phyloP scores from a whole-genome alignment of 2,329 filamentous ascomycete species.

The Diplodia seriata region DNA sequence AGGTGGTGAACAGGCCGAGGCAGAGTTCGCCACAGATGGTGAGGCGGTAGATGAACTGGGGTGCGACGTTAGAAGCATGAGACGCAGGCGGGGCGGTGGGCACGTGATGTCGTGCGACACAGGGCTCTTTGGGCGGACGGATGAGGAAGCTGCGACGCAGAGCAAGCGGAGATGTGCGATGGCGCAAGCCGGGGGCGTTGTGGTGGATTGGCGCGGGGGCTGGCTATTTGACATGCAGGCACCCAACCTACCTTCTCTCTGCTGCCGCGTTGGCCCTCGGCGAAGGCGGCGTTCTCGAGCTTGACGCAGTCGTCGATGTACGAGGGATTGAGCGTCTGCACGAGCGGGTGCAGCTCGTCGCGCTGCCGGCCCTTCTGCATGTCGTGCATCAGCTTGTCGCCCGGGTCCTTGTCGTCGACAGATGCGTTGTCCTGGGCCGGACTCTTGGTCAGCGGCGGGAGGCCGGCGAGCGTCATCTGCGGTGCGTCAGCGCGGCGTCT shows the following conservation, averaged over 20 bases:
- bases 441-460: conserved; percentile 48
- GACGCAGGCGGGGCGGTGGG: neutral
- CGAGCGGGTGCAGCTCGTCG: conserved; percentile 73
- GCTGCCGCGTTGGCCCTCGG: conserved; percentile 63
- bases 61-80: conserved; percentile 15
- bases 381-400: conserved; percentile 35
- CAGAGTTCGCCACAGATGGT: conserved; percentile 76
- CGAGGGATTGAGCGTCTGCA: conserved; percentile 72
- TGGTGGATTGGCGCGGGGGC: conserved; percentile 3
- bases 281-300: conserved; percentile 66
- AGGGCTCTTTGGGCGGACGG: neutral
- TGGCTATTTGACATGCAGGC: conserved; percentile 30
- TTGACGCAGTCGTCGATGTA: conserved; percentile 68
- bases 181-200: conserved; percentile 5
- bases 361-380: conserved; percentile 45
- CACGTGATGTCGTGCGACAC: conserved; percentile 15
- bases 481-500: conserved; percentile 1
- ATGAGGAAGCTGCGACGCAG: neutral
- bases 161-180: neutral
- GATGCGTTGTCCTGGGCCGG: conserved; percentile 24
- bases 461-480: conserved; percentile 42
- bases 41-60: conserved; percentile 78
- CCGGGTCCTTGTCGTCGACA: conserved; percentile 28
- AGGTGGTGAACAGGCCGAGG: conserved; percentile 78
- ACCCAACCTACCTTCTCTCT: conserved; percentile 63